These are phyloP conservation scores for Fusarium zealandicum DNA, from an alignment of 2,329 filamentous ascomycete genomes.

Conservation along the genomic window DNA sequence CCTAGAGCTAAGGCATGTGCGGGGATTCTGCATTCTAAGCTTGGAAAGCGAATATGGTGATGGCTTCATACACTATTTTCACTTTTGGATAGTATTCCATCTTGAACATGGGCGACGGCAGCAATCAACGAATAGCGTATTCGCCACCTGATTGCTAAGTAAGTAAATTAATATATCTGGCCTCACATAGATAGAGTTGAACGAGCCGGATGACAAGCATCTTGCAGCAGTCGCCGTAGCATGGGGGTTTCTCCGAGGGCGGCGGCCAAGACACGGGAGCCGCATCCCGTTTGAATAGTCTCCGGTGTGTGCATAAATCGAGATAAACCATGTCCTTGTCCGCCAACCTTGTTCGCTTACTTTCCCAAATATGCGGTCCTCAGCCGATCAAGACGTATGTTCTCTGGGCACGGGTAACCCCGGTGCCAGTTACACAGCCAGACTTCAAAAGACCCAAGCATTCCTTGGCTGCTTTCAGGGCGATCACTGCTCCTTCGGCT, in stretches of 20 bases:
- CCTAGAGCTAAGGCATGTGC: not conserved
- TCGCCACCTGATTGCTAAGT: too few species aligned
- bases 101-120: too few species aligned
- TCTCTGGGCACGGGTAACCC: not conserved
- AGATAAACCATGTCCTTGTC: not conserved
- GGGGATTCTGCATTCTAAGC: too few species aligned
- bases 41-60: too few species aligned
- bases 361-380: not conserved
- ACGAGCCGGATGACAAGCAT: too few species aligned
- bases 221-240: too few species aligned
- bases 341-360: not conserved
- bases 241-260: too few species aligned
- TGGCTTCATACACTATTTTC: too few species aligned
- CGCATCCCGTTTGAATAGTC: not conserved
- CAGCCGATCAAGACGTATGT: not conserved
- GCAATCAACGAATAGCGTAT: too few species aligned
- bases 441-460: not conserved
- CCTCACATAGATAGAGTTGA: too few species aligned
- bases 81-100: too few species aligned
- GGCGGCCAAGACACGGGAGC: not conserved
- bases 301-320: not conserved
- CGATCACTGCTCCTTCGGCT: slow-evolving; percentile 1
- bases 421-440: not conserved
- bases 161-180: too few species aligned
- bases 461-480: slow-evolving; percentile 6